A percentile compares a stretch with the other conserved stretches of the same genome.
These are phyloP conservation scores for Schizothecium vesticola DNA, from an alignment of 495 filamentous ascomycete species.

Conservation along the genomic window DNA sequence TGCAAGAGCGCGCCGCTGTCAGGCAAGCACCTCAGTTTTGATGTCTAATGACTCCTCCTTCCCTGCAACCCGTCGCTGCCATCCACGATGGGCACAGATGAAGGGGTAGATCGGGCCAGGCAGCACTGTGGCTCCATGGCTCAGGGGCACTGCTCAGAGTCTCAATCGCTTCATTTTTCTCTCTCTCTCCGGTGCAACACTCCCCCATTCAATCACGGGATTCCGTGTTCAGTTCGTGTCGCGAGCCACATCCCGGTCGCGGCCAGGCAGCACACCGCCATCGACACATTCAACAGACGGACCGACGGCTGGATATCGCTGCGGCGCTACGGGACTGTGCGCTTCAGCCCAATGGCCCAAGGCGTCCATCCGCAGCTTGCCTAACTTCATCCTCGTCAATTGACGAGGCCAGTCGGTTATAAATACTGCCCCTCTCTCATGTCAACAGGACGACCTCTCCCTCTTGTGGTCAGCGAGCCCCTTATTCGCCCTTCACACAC, in stretches of 20 bases:
- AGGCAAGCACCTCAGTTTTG: not conserved
- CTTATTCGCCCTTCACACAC: not conserved
- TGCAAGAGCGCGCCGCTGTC: not conserved
- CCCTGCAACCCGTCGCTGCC: not conserved
- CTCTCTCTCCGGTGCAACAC: not conserved
- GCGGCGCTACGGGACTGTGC: not conserved
- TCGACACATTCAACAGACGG: not conserved
- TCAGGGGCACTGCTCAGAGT: not conserved
- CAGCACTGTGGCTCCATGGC: slow-evolving; percentile 7
- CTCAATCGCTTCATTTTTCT: not conserved
- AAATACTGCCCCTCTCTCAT: not conserved
- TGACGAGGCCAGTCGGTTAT: not conserved
- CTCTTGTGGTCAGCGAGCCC: not conserved
- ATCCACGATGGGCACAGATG: not conserved
- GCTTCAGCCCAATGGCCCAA: not conserved
- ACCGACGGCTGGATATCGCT: not conserved
- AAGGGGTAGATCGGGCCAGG: not conserved
- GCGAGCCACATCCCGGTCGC: not conserved
- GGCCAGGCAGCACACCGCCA: slow-evolving; percentile 10
- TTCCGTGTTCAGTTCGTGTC: slow-evolving; percentile 15
- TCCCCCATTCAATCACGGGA: slow-evolving; percentile 17
- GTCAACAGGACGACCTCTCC: not conserved
- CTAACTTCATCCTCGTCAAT: not conserved
- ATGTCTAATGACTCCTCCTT: not conserved
- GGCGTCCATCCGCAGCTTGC: not conserved